Evolutionary conservation across 225 moss, liverwort and hornwort genomes (phyloP).

Genomic region (Takakia lepidozioides): DNA sequence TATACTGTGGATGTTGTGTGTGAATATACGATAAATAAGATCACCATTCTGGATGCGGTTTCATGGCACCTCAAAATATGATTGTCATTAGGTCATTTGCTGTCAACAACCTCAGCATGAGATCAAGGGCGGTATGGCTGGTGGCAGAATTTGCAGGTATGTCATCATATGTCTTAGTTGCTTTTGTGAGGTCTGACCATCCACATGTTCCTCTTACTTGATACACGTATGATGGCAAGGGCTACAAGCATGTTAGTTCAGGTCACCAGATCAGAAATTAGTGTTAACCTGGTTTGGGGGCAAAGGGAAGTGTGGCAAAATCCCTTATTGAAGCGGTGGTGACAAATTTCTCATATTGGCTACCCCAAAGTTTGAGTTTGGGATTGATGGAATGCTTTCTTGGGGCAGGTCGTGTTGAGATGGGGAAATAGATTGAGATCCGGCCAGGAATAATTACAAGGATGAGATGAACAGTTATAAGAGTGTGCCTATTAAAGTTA

Average conservation of each 20-base stretch:
- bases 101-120: slow-evolving; percentile 98
- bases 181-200: too few relatives aligned
- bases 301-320: too few relatives aligned
- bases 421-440: slow-evolving; percentile 95
- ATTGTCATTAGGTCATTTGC: slow-evolving; percentile 98
- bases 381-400: slow-evolving; percentile 44
- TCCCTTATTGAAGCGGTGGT: too few relatives aligned
- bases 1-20: slow-evolving; percentile 99
- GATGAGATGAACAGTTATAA: slow-evolving; percentile 93
- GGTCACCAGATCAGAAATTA: too few relatives aligned
- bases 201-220: too few relatives aligned
- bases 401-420: too few relatives aligned
- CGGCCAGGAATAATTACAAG: slow-evolving; percentile 89
- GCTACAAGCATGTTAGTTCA: too few relatives aligned
- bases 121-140: slow-evolving; percentile 98
- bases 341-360: too few relatives aligned
- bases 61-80: slow-evolving; percentile 81
- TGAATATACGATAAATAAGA: slow-evolving; percentile 96
- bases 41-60: slow-evolving; percentile 89
- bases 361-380: neutral
- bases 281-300: too few relatives aligned
- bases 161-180: neutral
- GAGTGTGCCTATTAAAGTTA: slow-evolving; percentile 88
- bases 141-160: slow-evolving; percentile 92
- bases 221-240: too few relatives aligned